Conservation (phyloP, 2,329 filamentous ascomycete genomes). For the Mycosphaerella arachidis region DNA sequence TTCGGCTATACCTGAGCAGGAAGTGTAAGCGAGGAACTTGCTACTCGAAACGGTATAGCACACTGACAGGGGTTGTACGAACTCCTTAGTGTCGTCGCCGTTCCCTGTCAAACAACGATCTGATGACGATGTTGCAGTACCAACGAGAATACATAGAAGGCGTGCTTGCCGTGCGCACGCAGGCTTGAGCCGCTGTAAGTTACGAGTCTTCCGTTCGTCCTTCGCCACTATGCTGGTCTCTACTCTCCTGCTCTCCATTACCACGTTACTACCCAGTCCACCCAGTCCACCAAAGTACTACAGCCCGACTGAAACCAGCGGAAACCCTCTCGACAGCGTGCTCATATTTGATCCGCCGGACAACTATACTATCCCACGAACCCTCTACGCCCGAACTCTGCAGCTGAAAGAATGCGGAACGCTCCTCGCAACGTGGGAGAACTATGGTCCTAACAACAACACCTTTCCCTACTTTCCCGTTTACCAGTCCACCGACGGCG, state of each 20-base stretch:
- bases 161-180: neutral
- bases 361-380: slow-evolving; percentile 34
- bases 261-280: slow-evolving; percentile 3
- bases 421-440: slow-evolving; percentile 53
- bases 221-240: slow-evolving; percentile 7
- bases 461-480: slow-evolving; percentile 42
- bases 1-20: too few relatives aligned
- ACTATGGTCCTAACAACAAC: slow-evolving; percentile 47
- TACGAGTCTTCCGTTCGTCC: neutral
- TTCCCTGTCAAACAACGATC: neutral
- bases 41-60: too few relatives aligned
- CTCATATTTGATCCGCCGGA: slow-evolving; percentile 25
- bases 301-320: neutral
- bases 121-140: neutral
- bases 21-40: too few relatives aligned
- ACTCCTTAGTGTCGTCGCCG: neutral
- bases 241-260: slow-evolving; percentile 3
- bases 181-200: slow-evolving; percentile 5
- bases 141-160: neutral
- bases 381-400: slow-evolving; percentile 49
- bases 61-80: too few relatives aligned
- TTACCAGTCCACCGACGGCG: slow-evolving; percentile 44
- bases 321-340: slow-evolving; percentile 16
- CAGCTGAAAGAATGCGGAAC: slow-evolving; percentile 39
- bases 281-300: neutral